These are phyloP conservation scores for Choricystis sp. DNA, from an alignment of 139 green algal genomes.

Conservation along the genomic window DNA sequence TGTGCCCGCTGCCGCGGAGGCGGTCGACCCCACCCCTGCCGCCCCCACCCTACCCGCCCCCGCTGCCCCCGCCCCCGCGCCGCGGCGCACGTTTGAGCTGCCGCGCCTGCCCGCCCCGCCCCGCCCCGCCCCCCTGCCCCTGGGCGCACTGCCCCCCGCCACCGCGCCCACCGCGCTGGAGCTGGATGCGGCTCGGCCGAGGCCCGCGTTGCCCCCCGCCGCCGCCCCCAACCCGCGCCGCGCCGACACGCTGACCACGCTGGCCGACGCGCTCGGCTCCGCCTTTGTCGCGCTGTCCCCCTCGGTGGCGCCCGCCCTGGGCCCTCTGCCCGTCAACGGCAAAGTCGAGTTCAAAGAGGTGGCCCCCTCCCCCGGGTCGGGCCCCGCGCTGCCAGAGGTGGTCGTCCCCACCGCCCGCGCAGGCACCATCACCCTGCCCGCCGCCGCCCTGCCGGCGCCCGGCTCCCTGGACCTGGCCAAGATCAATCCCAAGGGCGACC, in stretches of 20 bases:
- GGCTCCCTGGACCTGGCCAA: neutral
- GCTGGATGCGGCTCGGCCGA: too few species aligned
- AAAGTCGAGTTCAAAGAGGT: neutral
- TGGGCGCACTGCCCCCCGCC: too few species aligned
- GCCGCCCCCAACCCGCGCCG: too few species aligned
- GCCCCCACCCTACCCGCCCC: too few species aligned
- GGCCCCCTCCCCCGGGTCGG: too few species aligned
- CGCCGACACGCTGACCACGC: neutral
- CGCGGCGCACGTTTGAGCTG: neutral
- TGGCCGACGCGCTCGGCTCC: neutral
- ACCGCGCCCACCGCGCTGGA: neutral
- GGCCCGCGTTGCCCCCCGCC: too few species aligned
- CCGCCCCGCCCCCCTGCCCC: neutral
- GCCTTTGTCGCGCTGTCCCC: neutral
- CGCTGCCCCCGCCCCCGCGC: too few species aligned
- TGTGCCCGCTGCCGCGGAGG: too few species aligned
- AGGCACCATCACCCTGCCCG: neutral
- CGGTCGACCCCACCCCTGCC: too few species aligned
- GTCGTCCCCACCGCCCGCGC: neutral
- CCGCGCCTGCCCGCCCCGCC: neutral
- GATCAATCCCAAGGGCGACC: neutral
- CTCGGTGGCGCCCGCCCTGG: neutral
- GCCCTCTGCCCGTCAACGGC: neutral
- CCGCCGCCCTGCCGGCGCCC: neutral
- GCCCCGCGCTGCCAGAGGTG: neutral